Evolutionary conservation across 2,329 filamentous ascomycete species (phyloP).

Genomic region (Alternaria sp.): DNA sequence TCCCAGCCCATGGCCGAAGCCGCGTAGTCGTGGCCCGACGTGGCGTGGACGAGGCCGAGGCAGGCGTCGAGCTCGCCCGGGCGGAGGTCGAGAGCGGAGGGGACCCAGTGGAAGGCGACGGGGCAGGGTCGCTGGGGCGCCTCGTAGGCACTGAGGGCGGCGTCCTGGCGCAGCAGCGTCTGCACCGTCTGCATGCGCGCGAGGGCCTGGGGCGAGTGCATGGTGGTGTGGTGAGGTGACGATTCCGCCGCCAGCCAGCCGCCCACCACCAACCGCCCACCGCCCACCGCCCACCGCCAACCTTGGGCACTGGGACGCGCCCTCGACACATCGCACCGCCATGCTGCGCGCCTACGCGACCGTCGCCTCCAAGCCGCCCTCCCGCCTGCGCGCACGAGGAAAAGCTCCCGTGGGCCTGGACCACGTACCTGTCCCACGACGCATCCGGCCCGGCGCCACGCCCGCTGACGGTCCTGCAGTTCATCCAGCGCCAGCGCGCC

Average conservation of each 20-base stretch:
- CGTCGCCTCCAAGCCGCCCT: conserved; percentile 35
- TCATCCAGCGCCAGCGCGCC: conserved; percentile 57
- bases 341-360: conserved; percentile 46
- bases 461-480: conserved; percentile 44
- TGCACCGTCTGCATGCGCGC: conserved; percentile 3
- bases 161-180: conserved; percentile 11
- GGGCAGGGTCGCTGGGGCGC: not conserved
- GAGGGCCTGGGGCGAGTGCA: not conserved
- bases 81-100: conserved; percentile 40
- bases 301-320: not conserved
- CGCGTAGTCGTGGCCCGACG: conserved; percentile 70
- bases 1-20: conserved; percentile 69
- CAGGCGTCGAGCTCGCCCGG: conserved; percentile 56
- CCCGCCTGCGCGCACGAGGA: conserved; percentile 39
- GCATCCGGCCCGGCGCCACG: not conserved
- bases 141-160: conserved; percentile 2
- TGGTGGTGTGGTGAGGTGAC: not conserved
- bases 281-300: not conserved
- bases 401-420: conserved; percentile 44
- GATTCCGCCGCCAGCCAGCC: not conserved
- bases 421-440: conserved; percentile 26
- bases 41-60: conserved; percentile 65
- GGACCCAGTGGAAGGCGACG: conserved; percentile 30
- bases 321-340: not conserved
- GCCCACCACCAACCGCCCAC: not conserved